Conservation (phyloP, 768 basidiomycete genomes). For the Mrakia blollopis region DNA sequence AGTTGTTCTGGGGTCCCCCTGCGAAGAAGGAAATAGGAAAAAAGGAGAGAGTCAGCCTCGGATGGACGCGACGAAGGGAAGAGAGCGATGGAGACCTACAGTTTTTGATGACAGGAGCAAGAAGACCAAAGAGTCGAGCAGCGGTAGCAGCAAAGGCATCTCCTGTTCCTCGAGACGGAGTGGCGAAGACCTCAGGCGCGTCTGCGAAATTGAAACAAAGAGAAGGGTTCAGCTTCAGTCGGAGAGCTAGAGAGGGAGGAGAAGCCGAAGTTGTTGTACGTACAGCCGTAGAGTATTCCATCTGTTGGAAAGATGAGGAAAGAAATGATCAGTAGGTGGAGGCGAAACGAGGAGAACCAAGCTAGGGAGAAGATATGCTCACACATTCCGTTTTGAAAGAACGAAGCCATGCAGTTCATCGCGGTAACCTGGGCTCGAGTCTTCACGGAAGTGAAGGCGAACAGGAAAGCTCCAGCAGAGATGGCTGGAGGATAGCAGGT, state of each 20-base stretch:
- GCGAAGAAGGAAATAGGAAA: not conserved
- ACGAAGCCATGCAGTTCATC: constrained; percentile 50
- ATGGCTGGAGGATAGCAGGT: constrained; percentile 34
- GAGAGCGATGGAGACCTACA: not conserved
- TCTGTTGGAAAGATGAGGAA: constrained; percentile 25
- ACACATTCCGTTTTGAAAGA: constrained; percentile 45
- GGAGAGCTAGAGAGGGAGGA: not conserved
- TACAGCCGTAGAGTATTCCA: constrained; percentile 33
- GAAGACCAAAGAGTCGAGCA: constrained; percentile 52
- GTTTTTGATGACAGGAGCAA: constrained; percentile 46
- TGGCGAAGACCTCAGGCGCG: constrained; percentile 50
- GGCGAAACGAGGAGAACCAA: constrained; percentile 28
- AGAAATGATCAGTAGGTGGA: not conserved
- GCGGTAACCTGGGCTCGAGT: constrained; percentile 48
- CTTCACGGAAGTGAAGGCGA: constrained; percentile 53
- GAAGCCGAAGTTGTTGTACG: constrained; percentile 32
- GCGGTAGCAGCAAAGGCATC: constrained; percentile 53
- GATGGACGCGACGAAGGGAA: not conserved
- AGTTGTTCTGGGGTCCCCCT: constrained; percentile 39
- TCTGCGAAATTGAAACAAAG: not conserved
- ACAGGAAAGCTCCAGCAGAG: constrained; percentile 52
- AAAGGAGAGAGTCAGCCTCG: not conserved
- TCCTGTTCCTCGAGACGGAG: constrained; percentile 56
- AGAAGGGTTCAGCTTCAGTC: not conserved
- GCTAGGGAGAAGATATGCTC: constrained; percentile 29